Evolutionary conservation across 257 asterid genomes (phyloP).

Genomic region (Salvia splendens): DNA sequence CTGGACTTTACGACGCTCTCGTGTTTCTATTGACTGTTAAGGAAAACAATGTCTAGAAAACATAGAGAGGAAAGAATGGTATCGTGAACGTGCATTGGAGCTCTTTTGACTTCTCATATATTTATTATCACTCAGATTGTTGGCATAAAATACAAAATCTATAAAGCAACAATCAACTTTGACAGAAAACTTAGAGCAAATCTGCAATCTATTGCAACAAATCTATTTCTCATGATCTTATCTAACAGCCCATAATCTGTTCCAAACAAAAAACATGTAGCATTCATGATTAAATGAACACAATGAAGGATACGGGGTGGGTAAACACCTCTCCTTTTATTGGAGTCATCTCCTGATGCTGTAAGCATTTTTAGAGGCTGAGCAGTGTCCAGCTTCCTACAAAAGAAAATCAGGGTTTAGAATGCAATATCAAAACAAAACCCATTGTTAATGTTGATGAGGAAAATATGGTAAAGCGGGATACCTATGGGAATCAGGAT

Average conservation of each 20-base stretch:
- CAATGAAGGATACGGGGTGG: constrained; percentile 83
- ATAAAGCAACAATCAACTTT: background rate
- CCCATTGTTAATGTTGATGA: constrained; percentile 21
- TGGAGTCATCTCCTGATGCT: constrained; percentile 70
- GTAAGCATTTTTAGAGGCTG: constrained; percentile 76
- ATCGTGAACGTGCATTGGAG: constrained; percentile 7
- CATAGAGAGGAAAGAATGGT: background rate
- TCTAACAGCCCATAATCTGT: constrained; percentile 22
- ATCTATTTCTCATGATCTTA: background rate
- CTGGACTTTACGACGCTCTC: constrained; percentile 85
- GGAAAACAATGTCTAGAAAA: constrained; percentile 39
- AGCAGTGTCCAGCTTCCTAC: constrained; percentile 62
- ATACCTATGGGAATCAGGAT: constrained; percentile 63
- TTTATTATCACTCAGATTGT: background rate
- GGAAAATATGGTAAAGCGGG: constrained; percentile 23
- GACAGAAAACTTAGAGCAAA: background rate
- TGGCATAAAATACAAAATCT: background rate
- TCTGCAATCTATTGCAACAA: background rate
- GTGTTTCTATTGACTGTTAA: constrained; percentile 64
- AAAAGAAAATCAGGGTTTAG: constrained; percentile 36
- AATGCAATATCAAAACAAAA: constrained; percentile 20
- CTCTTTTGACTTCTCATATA: constrained; percentile 15
- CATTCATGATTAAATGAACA: constrained; percentile 27
- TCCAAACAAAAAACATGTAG: constrained; percentile 21
- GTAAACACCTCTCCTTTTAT: constrained; percentile 68